phyloP scores from a whole-genome alignment of 352 stramenopile genomes.

The Globisporangium solare region DNA sequence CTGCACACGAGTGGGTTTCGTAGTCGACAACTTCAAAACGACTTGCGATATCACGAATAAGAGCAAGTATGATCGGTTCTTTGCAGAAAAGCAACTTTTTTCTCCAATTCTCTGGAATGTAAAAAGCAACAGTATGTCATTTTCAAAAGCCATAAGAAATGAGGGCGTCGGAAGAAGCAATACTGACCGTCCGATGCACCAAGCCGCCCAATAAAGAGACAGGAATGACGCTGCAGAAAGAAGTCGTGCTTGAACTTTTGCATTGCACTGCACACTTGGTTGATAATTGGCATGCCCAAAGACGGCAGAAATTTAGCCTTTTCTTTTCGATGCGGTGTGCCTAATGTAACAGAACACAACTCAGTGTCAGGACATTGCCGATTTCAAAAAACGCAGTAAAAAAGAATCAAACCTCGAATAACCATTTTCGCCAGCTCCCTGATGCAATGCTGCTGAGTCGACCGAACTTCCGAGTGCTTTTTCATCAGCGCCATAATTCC shows the following conservation, averaged over 20 bases:
- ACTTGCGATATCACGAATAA: constrained; percentile 16
- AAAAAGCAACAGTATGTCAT: neutral
- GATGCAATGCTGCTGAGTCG: constrained; percentile 34
- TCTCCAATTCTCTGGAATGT: constrained; percentile 27
- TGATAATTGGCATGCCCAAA: constrained; percentile 22
- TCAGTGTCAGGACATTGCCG: neutral
- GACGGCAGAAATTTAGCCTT: constrained; percentile 13
- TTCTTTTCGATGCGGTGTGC: neutral
- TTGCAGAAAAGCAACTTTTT: constrained; percentile 18
- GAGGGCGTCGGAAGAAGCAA: neutral
- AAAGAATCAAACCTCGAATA: constrained; percentile 22
- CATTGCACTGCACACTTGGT: constrained; percentile 33
- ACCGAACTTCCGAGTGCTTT: constrained; percentile 24
- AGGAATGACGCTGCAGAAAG: constrained; percentile 26
- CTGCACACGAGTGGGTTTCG: constrained; percentile 9
- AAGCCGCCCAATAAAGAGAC: constrained; percentile 44
- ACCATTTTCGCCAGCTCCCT: constrained; percentile 39
- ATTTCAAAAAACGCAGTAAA: neutral
- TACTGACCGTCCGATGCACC: constrained; percentile 23
- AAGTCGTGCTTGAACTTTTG: constrained; percentile 46
- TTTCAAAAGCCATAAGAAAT: neutral
- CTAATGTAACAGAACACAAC: neutral
- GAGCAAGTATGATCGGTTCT: constrained; percentile 17
- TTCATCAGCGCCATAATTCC: constrained; percentile 41
- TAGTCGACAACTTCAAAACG: constrained; percentile 11